Evolutionary conservation across 805 yeast genomes (phyloP).

Genomic region (Lipomyces yamanashiensis): DNA sequence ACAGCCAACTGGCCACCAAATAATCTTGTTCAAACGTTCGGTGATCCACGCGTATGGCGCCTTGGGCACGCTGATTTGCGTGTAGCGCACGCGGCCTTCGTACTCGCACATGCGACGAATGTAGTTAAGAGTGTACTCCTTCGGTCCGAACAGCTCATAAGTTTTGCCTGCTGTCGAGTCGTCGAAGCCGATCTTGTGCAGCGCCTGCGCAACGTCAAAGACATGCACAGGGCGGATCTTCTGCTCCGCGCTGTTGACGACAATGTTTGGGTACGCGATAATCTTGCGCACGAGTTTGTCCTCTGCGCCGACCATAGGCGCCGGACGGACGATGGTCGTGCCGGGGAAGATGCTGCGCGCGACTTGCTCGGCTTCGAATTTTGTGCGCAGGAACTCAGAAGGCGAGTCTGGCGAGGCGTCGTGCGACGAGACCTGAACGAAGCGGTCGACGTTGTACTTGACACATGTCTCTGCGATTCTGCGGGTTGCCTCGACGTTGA

Average conservation of each 20-base stretch:
- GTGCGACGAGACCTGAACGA: constrained; percentile 78
- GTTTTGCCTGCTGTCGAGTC: constrained; percentile 79
- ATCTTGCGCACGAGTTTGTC: constrained; percentile 68
- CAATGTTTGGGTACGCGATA: constrained; percentile 63
- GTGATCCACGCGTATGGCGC: constrained; percentile 47
- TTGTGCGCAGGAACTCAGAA: constrained; percentile 76
- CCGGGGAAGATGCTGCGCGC: constrained; percentile 72
- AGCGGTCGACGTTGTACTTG: constrained; percentile 72
- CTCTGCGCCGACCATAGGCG: constrained; percentile 76
- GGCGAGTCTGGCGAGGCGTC: constrained; percentile 71
- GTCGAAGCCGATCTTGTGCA: constrained; percentile 78
- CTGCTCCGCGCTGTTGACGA: constrained; percentile 68
- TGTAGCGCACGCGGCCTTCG: constrained; percentile 54
- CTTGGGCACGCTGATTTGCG: constrained; percentile 50
- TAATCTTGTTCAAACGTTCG: constrained; percentile 45
- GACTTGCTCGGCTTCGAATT: constrained; percentile 67
- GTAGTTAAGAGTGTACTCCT: constrained; percentile 62
- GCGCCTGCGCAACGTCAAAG: constrained; percentile 74
- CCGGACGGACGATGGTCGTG: constrained; percentile 84
- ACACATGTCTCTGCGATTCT: constrained; percentile 75
- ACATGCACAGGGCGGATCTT: constrained; percentile 74
- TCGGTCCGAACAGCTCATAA: constrained; percentile 76
- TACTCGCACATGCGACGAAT: constrained; percentile 73
- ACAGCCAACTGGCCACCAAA: constrained; percentile 57
- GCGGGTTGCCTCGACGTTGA: constrained; percentile 76